These are phyloP conservation scores for Protostelium mycophagum DNA, from an alignment of 78 protist genomes.

Conservation along the genomic window DNA sequence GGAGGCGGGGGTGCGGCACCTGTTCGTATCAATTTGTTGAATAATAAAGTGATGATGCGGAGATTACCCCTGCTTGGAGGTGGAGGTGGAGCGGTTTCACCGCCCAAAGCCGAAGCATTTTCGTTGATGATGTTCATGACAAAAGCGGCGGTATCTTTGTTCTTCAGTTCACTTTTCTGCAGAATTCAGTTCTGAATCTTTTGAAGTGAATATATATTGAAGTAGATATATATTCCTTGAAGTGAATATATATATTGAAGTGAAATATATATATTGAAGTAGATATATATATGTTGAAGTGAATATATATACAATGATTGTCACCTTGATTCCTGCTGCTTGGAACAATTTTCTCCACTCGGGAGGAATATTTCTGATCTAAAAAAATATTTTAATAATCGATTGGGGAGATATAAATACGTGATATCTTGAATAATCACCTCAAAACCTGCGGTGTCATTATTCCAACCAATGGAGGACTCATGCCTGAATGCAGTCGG, in stretches of 20 bases:
- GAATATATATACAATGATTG: too few relatives aligned
- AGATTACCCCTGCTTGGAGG: not conserved
- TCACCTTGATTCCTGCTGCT: constrained; percentile 42
- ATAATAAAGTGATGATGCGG: constrained; percentile 1
- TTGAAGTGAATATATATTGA: too few relatives aligned
- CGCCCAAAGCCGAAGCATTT: not conserved
- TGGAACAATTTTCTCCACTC: constrained; percentile 66
- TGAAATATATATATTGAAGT: too few relatives aligned
- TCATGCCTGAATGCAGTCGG: constrained; percentile 63
- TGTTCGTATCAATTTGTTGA: not conserved
- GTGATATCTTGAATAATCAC: not conserved
- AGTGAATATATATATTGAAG: too few relatives aligned
- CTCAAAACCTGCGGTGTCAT: not conserved
- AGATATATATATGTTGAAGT: too few relatives aligned
- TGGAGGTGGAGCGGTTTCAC: not conserved
- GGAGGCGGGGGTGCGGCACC: constrained; percentile 38
- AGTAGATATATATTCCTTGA: too few relatives aligned
- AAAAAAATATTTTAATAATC: constrained; percentile 48
- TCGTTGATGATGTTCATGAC: constrained; percentile 58
- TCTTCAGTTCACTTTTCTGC: constrained; percentile 50
- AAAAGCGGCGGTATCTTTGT: constrained; percentile 61
- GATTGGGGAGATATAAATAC: not conserved
- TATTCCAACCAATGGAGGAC: constrained; percentile 53
- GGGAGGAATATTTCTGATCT: constrained; percentile 58
- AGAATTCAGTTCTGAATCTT: not conserved